phyloP scores from a whole-genome alignment of 805 yeast species.

The Suhomyces vadensis region DNA sequence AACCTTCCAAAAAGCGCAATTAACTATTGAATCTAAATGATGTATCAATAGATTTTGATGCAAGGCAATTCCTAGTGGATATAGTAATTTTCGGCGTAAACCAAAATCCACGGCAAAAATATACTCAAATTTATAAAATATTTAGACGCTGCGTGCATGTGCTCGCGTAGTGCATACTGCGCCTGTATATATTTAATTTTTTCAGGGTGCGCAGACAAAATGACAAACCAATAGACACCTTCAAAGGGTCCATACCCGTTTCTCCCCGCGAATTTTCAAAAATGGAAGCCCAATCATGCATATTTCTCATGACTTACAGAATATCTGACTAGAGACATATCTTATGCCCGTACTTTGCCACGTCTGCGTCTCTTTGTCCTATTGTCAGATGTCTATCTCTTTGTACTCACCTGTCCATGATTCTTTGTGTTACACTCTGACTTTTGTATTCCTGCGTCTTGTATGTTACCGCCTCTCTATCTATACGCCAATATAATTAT shows the following conservation, averaged over 20 bases:
- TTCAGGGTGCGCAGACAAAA: background rate
- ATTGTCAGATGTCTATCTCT: background rate
- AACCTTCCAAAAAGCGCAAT: background rate
- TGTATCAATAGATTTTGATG: background rate
- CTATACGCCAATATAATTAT: constrained; percentile 4
- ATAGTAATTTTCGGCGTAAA: too few species aligned
- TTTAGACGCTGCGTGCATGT: constrained; percentile 5
- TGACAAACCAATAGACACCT: background rate
- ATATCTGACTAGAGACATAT: background rate
- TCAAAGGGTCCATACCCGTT: background rate
- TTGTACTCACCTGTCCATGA: background rate
- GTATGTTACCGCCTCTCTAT: constrained; percentile 7
- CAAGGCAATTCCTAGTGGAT: background rate
- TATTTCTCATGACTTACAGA: background rate
- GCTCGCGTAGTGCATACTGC: constrained; percentile 2
- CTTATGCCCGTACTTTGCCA: background rate
- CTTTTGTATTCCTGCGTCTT: constrained; percentile 6
- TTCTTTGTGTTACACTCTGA: constrained; percentile 3
- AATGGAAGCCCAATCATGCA: background rate
- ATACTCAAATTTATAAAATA: background rate
- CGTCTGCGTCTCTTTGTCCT: background rate
- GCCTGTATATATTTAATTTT: background rate
- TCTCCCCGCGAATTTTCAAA: background rate
- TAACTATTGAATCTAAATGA: background rate
- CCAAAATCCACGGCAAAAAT: background rate